Evolutionary conservation across 2,329 filamentous ascomycete genomes (phyloP).

Genomic region (Pyricularia pennisetigena): DNA sequence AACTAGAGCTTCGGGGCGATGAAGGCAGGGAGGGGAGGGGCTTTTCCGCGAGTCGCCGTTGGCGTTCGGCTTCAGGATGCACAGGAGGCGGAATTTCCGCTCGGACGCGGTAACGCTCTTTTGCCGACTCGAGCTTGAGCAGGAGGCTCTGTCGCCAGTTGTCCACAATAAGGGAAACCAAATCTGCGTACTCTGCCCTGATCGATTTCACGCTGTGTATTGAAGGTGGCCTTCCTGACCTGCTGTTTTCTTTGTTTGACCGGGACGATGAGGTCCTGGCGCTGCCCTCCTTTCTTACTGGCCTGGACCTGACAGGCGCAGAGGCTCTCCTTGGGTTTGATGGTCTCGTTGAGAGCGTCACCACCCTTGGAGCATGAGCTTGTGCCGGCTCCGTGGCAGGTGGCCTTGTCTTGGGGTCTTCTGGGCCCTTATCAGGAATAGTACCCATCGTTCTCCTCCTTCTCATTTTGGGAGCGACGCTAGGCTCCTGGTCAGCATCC

Average conservation of each 20-base stretch:
- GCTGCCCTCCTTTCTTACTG: background rate
- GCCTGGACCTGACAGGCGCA: background rate
- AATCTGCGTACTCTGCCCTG: background rate
- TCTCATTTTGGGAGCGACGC: background rate
- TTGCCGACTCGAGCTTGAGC: background rate
- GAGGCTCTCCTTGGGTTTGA: background rate
- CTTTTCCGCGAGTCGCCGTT: background rate
- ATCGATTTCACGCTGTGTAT: background rate
- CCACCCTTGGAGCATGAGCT: background rate
- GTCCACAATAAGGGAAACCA: background rate
- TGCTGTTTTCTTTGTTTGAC: background rate
- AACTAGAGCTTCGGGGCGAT: background rate
- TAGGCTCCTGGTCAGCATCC: background rate
- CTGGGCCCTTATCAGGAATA: background rate
- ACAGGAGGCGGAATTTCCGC: background rate
- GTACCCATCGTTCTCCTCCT: too few species aligned
- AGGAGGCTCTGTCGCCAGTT: background rate
- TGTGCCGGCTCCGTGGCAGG: background rate
- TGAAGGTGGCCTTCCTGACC: background rate
- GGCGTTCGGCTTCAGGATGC: background rate
- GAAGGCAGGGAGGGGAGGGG: background rate
- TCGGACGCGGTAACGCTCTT: background rate
- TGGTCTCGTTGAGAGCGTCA: background rate
- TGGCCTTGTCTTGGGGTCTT: background rate
- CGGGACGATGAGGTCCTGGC: background rate